A percentile compares a stretch with the other conserved stretches of the same genome.
Conservation (phyloP, 768 basidiomycete species). For the Albatrellus ellisii region DNA sequence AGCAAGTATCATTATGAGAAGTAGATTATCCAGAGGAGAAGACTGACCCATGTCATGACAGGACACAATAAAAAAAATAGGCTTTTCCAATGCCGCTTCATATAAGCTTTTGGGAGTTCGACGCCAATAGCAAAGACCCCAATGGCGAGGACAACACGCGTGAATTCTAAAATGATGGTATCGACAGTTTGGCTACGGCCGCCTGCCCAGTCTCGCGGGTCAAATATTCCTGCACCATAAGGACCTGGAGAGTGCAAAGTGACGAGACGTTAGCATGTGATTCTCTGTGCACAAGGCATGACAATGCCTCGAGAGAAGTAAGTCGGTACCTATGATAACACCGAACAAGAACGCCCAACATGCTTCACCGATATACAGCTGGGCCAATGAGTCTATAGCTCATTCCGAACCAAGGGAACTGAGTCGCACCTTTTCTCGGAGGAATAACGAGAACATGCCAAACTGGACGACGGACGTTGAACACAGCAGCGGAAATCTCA, state of each 20-base stretch:
- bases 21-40: not conserved
- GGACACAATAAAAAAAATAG: constrained; percentile 73
- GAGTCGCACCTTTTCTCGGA: constrained; percentile 66
- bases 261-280: not conserved
- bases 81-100: constrained; percentile 87
- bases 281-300: not conserved
- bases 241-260: constrained; percentile 38
- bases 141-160: constrained; percentile 86
- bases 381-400: not conserved
- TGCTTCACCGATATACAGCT: constrained; percentile 93
- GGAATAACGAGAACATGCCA: constrained; percentile 88
- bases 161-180: constrained; percentile 80
- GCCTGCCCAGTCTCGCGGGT: constrained; percentile 66
- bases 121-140: constrained; percentile 98
- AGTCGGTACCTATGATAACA: constrained; percentile 63
- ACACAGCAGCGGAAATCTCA: not conserved
- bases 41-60: constrained; percentile 72
- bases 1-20: constrained; percentile 6
- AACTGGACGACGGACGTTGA: constrained; percentile 37
- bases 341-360: constrained; percentile 92
- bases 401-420: not conserved
- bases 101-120: constrained; percentile 92
- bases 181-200: constrained; percentile 38
- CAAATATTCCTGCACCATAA: constrained; percentile 67
- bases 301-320: not conserved